Evolutionary conservation across 805 yeast species (phyloP).

Genomic region (Schwanniomyces vanrijiae): DNA sequence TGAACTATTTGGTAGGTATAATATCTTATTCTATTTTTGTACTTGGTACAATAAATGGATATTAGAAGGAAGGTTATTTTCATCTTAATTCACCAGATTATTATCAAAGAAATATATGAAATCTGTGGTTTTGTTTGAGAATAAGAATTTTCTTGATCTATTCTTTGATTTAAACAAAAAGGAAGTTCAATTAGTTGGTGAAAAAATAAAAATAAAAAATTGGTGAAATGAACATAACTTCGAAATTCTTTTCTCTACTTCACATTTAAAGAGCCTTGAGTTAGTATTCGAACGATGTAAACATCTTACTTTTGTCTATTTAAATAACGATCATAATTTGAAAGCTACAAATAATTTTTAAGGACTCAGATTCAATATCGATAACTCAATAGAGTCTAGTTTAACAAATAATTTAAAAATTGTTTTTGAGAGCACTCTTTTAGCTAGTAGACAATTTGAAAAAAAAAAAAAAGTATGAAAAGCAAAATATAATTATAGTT

Average conservation of each 20-base stretch:
- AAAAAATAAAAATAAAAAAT: no score
- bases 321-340: constrained; percentile 38
- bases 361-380: constrained; percentile 31
- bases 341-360: constrained; percentile 37
- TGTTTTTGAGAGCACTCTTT: constrained; percentile 37
- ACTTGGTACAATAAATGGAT: no score
- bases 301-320: constrained; percentile 40
- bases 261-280: constrained; percentile 17
- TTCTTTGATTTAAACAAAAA: constrained; percentile 43
- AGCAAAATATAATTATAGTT: constrained; percentile 56
- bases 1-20: background rate
- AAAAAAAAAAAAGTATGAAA: constrained; percentile 36
- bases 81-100: no score
- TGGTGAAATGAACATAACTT: constrained; percentile 47
- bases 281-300: constrained; percentile 45
- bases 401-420: constrained; percentile 32
- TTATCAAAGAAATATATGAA: constrained; percentile 20
- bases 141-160: constrained; percentile 45
- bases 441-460: constrained; percentile 32
- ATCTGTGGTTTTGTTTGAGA: constrained; percentile 43
- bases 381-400: constrained; percentile 8
- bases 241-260: background rate
- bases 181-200: constrained; percentile 51
- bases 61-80: no score
- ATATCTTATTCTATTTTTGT: background rate